Percentiles rank a stretch among this genome's conserved stretches.
Conservation (phyloP, 768 basidiomycete species). For the Mycena venus region DNA sequence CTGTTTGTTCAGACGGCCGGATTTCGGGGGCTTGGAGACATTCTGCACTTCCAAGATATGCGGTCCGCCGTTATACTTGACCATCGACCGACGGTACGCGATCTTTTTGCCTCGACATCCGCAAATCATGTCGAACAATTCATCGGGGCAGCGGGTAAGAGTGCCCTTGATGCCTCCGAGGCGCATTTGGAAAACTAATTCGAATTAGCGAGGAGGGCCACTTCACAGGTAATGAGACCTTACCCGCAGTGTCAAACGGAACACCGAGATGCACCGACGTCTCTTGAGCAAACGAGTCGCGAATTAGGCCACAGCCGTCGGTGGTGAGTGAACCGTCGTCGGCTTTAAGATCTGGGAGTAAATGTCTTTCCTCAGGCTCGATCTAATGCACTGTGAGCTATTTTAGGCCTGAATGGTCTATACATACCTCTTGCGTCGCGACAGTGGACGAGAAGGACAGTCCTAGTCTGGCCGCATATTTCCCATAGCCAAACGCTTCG, state of each 20-base stretch:
- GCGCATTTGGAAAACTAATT: constrained; percentile 32
- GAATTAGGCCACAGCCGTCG: constrained; percentile 41
- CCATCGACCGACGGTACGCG: constrained; percentile 35
- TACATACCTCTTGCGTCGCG: constrained; percentile 24
- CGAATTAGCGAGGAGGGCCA: neutral
- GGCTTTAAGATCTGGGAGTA: constrained; percentile 29
- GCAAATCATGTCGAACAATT: constrained; percentile 23
- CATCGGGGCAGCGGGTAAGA: constrained; percentile 32
- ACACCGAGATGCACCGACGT: constrained; percentile 8
- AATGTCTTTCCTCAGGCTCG: constrained; percentile 4
- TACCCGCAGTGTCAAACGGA: constrained; percentile 30
- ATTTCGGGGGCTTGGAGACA: constrained; percentile 22
- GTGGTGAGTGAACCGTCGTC: constrained; percentile 36
- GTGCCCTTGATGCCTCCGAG: constrained; percentile 38
- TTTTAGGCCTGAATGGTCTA: neutral
- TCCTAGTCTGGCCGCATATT: constrained; percentile 39
- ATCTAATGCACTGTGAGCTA: constrained; percentile 19
- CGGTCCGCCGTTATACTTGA: constrained; percentile 36
- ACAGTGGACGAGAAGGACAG: constrained; percentile 40
- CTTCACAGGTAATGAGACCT: neutral
- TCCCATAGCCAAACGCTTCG: constrained; percentile 33
- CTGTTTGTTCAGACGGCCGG: constrained; percentile 35
- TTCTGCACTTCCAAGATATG: constrained; percentile 30
- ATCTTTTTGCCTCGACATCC: constrained; percentile 28
- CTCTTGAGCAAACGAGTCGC: constrained; percentile 31